phyloP scores from a whole-genome alignment of 805 yeast species.

The Zygosaccharomyces pseudorouxii region DNA sequence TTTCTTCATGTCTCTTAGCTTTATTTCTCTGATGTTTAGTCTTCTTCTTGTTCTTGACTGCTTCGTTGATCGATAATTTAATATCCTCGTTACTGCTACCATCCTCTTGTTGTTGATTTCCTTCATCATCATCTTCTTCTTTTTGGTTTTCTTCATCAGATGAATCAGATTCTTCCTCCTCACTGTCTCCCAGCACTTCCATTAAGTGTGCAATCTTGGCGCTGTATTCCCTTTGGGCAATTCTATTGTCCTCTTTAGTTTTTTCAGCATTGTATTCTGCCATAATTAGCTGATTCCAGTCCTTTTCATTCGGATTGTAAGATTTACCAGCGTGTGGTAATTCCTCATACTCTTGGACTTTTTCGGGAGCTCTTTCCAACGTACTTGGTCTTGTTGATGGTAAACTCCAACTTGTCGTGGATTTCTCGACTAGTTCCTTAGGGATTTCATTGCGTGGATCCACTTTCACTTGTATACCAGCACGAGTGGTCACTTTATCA shows the following conservation, averaged over 20 bases:
- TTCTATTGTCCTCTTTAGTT: slow-evolving; percentile 59
- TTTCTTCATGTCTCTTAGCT: slow-evolving; percentile 58
- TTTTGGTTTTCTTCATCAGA: slow-evolving; percentile 36
- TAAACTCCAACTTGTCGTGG: slow-evolving; percentile 46
- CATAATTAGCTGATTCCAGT: slow-evolving; percentile 72
- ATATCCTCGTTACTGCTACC: slow-evolving; percentile 34
- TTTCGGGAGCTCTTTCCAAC: slow-evolving; percentile 47
- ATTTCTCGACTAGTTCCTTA: slow-evolving; percentile 36
- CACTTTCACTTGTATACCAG: slow-evolving; percentile 29
- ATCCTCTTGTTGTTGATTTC: slow-evolving; percentile 27
- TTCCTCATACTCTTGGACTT: slow-evolving; percentile 45
- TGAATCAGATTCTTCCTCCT: slow-evolving; percentile 41
- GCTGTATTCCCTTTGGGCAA: slow-evolving; percentile 57
- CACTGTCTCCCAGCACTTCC: slow-evolving; percentile 55
- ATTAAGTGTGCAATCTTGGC: slow-evolving; percentile 62
- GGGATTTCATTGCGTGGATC: slow-evolving; percentile 35
- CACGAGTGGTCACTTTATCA: slow-evolving; percentile 22
- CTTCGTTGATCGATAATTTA: slow-evolving; percentile 65
- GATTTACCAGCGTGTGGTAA: slow-evolving; percentile 85
- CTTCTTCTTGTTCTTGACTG: slow-evolving; percentile 64
- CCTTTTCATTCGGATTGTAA: slow-evolving; percentile 76
- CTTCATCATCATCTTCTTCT: slow-evolving; percentile 34
- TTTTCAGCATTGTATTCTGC: slow-evolving; percentile 64
- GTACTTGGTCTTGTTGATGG: slow-evolving; percentile 56
- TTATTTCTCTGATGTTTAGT: slow-evolving; percentile 74